Evolutionary conservation across 2,329 filamentous ascomycete species (phyloP).

Genomic region (Rhexocercosporidium sp.): DNA sequence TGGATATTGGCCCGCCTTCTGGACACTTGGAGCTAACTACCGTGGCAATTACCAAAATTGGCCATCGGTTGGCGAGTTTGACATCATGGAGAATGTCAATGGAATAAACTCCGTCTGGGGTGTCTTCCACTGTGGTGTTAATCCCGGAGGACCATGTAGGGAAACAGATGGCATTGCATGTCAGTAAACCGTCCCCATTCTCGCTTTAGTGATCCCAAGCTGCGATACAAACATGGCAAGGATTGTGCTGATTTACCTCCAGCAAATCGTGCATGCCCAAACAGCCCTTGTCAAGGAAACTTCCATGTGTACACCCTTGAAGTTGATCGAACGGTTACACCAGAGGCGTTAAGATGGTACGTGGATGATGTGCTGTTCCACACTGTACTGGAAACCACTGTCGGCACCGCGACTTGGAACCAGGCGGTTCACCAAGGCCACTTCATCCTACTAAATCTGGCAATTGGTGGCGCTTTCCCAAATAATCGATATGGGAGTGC

Average conservation of each 20-base stretch:
- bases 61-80: slow-evolving; percentile 5
- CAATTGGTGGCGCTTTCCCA: neutral
- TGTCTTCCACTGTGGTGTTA: neutral
- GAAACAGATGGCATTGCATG: neutral
- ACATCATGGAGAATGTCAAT: slow-evolving; percentile 12
- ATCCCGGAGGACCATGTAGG: neutral
- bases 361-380: slow-evolving; percentile 1
- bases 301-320: neutral
- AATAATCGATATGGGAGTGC: neutral
- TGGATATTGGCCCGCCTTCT: slow-evolving; percentile 6
- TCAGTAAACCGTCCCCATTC: too few relatives aligned
- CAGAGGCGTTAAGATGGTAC: neutral
- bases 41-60: slow-evolving; percentile 5
- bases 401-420: neutral
- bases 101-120: slow-evolving; percentile 4
- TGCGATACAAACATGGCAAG: too few relatives aligned
- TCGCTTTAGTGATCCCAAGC: too few relatives aligned
- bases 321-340: neutral
- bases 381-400: neutral
- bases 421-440: slow-evolving; percentile 5
- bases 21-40: neutral
- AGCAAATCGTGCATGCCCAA: neutral
- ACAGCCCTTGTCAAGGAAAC: neutral
- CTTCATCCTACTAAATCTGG: slow-evolving; percentile 5
- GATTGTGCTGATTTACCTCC: too few relatives aligned